Evolutionary conservation across 768 basidiomycete species (phyloP), one percentile per base, ranked within the genome.

Genomic region (Tephrocybe sp.): DNA sequence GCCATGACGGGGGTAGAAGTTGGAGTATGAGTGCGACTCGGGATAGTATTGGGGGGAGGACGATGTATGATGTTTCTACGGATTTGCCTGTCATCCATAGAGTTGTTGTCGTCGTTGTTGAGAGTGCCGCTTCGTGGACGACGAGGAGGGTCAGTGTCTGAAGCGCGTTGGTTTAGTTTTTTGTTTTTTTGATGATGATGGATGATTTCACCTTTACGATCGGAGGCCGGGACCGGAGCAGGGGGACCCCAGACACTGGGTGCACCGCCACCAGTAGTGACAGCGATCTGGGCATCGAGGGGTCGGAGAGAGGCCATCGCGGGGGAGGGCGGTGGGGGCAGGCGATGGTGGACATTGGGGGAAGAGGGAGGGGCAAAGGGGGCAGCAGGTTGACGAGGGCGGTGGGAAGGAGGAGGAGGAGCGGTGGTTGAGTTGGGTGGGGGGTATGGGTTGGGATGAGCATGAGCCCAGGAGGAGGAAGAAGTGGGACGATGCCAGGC

Each of bases 231-330:
- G n/a, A n/a, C 52, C 43, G 50, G 28, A 26, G 32, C 47, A 25
- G 32, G 52, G 26, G 54, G 44, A 22, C 56, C 58, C 54, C 58
- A 55, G 47, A 52, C 52, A 55, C 50, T 43, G 27, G 28, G 18
- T 37, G 49, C 38, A 51, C 39, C 49, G 49, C 51, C 55, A 55
- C 31, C 47, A 1, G 32, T 13, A 21, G 40, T 27, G 4, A 43
- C 40, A 26, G 9, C 16, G 9, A 51, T 52, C 40, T 47, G 51
- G 18, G 50, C 59, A 64, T 60, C 45, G 48, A 56, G 54, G 27
- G 67, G 66, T 1, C 64, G 59, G 9, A 70, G 61, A 4, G 66
- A 65, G 11, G 60, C 60, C 63, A 53, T 71, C 38, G 59, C 67
- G 44, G 44, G 70, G 28, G 49, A 69, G 55, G 65, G 64, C 8